Conservation (phyloP, 2,329 filamentous ascomycete genomes). For the Zasmidium citrigriseum region DNA sequence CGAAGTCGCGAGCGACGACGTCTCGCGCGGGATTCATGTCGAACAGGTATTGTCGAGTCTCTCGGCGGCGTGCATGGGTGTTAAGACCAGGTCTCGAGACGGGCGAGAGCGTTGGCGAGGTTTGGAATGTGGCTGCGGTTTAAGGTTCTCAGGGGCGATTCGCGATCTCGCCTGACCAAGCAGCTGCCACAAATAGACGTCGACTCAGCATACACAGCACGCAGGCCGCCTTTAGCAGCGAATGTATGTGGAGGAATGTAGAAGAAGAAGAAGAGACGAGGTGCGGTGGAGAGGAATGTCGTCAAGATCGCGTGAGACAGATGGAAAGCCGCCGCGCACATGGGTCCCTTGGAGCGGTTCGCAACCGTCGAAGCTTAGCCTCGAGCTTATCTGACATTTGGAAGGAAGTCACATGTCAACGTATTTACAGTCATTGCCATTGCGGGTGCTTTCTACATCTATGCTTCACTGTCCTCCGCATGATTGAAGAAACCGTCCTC, state of each 20-base stretch:
- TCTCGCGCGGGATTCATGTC: neutral
- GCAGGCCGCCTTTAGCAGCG: too few species aligned
- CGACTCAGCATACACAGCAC: neutral
- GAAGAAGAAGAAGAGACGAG: too few species aligned
- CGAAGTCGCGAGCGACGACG: conserved; percentile 7
- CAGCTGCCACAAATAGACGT: neutral
- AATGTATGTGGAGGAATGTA: neutral
- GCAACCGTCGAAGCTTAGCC: neutral
- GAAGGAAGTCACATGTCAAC: too few species aligned
- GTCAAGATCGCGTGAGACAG: neutral
- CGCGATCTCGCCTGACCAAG: neutral
- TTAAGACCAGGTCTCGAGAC: neutral
- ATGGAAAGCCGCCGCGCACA: neutral
- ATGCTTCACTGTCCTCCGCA: neutral
- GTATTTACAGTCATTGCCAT: too few species aligned
- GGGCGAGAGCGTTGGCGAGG: neutral
- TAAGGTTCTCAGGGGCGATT: neutral
- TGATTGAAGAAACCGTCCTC: neutral
- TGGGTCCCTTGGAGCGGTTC: neutral
- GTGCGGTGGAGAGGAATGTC: neutral
- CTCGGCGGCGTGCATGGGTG: neutral
- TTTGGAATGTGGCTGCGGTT: neutral
- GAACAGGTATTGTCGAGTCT: neutral
- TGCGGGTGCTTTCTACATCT: neutral
- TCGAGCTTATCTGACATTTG: neutral